A percentile compares a stretch with the other conserved stretches of the same genome.
These are phyloP conservation scores for Triticum timopheevii DNA, from an alignment of 176 grass and related monocot genomes.

Conservation along the genomic window DNA sequence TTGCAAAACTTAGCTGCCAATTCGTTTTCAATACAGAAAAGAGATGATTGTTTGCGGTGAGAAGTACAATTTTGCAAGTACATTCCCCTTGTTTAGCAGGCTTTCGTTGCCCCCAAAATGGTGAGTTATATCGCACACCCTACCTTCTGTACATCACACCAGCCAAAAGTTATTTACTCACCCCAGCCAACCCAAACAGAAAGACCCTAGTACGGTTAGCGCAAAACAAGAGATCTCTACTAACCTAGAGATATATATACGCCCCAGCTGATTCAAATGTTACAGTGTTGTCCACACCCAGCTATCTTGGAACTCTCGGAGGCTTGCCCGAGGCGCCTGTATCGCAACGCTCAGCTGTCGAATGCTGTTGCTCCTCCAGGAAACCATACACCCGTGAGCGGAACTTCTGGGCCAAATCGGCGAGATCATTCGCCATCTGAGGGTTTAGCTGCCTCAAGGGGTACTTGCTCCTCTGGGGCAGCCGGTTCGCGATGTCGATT, in stretches of 20 bases:
- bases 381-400: slow-evolving; percentile 55
- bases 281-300: background rate
- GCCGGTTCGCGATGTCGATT: slow-evolving; percentile 57
- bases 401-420: slow-evolving; percentile 62
- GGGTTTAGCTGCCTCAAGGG: slow-evolving; percentile 17
- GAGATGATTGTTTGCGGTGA: background rate
- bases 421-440: slow-evolving; percentile 57
- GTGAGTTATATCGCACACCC: slow-evolving; percentile 2
- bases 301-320: slow-evolving; percentile 25
- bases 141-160: slow-evolving; percentile 26
- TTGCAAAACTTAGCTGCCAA: too few relatives aligned
- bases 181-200: slow-evolving; percentile 9
- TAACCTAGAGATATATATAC: too few relatives aligned
- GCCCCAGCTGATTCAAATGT: background rate
- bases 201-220: background rate
- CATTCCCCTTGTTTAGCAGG: background rate
- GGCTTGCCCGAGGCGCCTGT: slow-evolving; percentile 24
- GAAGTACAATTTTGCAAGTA: background rate
- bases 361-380: slow-evolving; percentile 54
- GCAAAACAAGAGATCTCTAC: too few relatives aligned
- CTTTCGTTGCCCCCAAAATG: slow-evolving; percentile 42
- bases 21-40: too few relatives aligned
- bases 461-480: slow-evolving; percentile 41
- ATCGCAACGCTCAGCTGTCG: background rate
- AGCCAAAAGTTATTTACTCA: slow-evolving; percentile 39